Conservation (phyloP, 306 rosid genomes). For the Fragaria vesca region DNA sequence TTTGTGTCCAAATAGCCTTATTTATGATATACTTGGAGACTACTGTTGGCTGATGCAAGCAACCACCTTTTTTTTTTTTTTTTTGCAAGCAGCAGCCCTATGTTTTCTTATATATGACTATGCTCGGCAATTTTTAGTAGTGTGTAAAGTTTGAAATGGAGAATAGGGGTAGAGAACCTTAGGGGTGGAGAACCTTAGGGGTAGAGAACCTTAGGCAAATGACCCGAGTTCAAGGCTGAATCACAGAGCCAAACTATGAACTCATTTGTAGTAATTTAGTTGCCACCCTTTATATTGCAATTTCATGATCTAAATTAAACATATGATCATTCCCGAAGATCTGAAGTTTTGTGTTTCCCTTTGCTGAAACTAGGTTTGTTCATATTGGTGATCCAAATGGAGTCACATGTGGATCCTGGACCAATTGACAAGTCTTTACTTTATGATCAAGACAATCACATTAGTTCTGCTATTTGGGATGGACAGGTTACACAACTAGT, state of each 20-base stretch:
- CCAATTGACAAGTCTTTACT: conserved; percentile 73
- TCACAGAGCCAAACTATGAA: not conserved
- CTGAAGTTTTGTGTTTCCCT: not conserved
- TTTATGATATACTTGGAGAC: not conserved
- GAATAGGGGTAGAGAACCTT: not conserved
- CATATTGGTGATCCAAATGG: conserved; percentile 44
- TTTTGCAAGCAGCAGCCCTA: not conserved
- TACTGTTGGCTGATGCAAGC: not conserved
- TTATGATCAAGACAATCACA: conserved; percentile 87
- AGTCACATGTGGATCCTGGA: conserved; percentile 61
- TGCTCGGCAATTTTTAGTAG: not conserved
- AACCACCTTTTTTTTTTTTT: too few relatives aligned
- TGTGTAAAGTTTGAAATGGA: not conserved
- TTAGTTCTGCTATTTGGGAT: conserved; percentile 94
- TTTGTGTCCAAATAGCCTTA: not conserved
- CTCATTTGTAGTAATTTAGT: not conserved
- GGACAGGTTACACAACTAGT: conserved; percentile 59
- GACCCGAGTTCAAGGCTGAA: not conserved
- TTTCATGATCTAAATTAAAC: not conserved
- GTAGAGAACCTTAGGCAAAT: not conserved
- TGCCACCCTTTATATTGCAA: not conserved
- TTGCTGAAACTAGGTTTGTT: conserved; percentile 31
- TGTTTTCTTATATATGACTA: not conserved
- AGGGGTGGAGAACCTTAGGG: not conserved
- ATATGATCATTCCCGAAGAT: conserved; percentile 14